Evolutionary conservation across 1,139 yeast genomes (phyloP).

Genomic region (Meyerozyma athensensis): DNA sequence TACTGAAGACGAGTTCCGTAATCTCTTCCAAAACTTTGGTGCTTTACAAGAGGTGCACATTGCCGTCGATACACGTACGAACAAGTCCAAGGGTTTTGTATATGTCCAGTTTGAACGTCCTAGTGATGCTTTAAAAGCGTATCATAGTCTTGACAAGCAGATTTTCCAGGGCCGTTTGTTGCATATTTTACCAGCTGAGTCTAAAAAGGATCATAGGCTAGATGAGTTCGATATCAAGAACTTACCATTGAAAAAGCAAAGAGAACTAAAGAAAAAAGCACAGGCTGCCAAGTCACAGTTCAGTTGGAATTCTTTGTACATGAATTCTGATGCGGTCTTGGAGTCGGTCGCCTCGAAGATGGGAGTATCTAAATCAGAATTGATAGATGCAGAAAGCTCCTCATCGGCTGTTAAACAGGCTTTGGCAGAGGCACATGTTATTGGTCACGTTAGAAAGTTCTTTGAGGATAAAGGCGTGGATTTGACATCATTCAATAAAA

Average conservation of each 20-base stretch:
- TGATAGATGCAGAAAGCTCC: conserved; percentile 82
- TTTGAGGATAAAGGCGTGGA: conserved; percentile 87
- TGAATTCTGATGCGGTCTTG: conserved; percentile 89
- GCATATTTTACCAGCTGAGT: conserved; percentile 83
- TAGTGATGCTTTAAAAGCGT: conserved; percentile 75
- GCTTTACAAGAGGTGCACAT: conserved; percentile 75
- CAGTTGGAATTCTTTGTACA: conserved; percentile 90
- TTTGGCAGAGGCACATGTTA: conserved; percentile 92
- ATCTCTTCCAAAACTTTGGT: conserved; percentile 56
- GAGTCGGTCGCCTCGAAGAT: conserved; percentile 82
- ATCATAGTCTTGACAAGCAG: conserved; percentile 69
- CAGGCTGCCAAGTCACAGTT: conserved; percentile 83
- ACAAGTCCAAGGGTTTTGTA: conserved; percentile 90
- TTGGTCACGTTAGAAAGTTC: conserved; percentile 83
- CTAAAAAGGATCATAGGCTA: conserved; percentile 69
- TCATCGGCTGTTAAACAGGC: conserved; percentile 97
- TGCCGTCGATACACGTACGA: conserved; percentile 86
- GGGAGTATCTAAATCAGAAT: conserved; percentile 78
- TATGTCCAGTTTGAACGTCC: conserved; percentile 67
- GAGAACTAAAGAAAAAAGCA: conserved; percentile 75
- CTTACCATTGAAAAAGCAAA: conserved; percentile 86
- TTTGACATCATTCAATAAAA: conserved; percentile 61
- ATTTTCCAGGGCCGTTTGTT: conserved; percentile 91
- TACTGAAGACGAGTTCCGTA: conserved; percentile 70
- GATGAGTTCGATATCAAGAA: conserved; percentile 90